Conservation (phyloP, 2,329 filamentous ascomycete species). For the Cercospora zeina region DNA sequence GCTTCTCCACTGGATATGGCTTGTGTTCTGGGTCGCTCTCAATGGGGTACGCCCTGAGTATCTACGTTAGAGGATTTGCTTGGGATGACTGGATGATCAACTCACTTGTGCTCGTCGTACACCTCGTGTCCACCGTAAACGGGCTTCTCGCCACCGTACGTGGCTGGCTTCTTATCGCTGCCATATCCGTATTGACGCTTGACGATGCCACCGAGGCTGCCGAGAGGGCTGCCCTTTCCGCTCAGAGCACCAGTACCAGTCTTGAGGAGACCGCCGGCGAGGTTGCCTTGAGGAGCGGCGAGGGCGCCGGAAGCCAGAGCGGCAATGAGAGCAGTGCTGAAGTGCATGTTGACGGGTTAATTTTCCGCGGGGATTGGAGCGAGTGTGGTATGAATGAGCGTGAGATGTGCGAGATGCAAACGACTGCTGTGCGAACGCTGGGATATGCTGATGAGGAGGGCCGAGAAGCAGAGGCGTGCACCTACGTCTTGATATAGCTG, state of each 20-base stretch:
- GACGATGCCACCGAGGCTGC: neutral
- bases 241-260: neutral
- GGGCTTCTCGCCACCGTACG: neutral
- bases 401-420: neutral
- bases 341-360: slow-evolving; percentile 2
- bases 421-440: neutral
- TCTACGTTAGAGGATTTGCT: neutral
- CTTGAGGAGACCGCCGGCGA: neutral
- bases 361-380: slow-evolving; percentile 4
- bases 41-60: neutral
- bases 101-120: neutral
- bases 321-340: slow-evolving; percentile 11
- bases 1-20: neutral
- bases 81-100: neutral
- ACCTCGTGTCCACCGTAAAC: neutral
- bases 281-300: slow-evolving; percentile 1
- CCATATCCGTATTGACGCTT: slow-evolving; percentile 1
- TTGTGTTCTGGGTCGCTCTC: neutral
- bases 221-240: neutral
- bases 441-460: slow-evolving; percentile 9
- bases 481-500: slow-evolving; percentile 5
- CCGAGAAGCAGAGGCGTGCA: neutral
- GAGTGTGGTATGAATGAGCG: neutral
- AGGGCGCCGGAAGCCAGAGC: slow-evolving; percentile 9
- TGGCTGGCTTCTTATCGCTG: neutral